phyloP scores from a whole-genome alignment of 805 yeast species.

The Zygoascus bituminiphila region DNA sequence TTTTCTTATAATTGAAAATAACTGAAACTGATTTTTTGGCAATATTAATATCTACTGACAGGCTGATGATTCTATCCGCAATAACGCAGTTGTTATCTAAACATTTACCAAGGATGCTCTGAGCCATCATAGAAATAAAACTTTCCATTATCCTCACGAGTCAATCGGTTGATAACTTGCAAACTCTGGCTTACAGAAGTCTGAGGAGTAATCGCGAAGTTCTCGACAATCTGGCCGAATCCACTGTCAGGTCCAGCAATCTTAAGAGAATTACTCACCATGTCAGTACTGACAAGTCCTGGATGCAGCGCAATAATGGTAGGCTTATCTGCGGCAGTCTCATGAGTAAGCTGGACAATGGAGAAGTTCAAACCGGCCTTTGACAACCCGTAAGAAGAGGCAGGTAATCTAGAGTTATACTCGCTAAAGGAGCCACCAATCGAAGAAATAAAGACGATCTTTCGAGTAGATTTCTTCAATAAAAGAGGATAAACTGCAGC shows the following conservation, averaged over 20 bases:
- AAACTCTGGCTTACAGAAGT: no score
- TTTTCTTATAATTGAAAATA: no score
- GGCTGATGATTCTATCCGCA: no score
- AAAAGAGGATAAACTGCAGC: conserved; percentile 22
- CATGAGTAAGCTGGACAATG: conserved; percentile 25
- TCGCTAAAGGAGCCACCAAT: conserved; percentile 22
- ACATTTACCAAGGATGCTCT: conserved; percentile 9
- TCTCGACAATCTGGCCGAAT: no score
- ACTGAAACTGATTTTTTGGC: no score
- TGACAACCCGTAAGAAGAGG: conserved; percentile 28
- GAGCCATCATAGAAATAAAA: conserved; percentile 12
- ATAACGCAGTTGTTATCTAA: no score
- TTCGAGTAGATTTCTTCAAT: conserved; percentile 18
- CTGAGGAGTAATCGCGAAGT: no score
- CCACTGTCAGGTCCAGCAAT: no score
- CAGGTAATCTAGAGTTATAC: neutral
- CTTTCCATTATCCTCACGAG: conserved; percentile 23
- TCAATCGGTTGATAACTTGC: conserved; percentile 17
- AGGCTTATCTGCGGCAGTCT: conserved; percentile 24
- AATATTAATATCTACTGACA: no score
- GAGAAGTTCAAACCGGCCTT: conserved; percentile 34
- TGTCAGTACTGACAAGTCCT: conserved; percentile 34
- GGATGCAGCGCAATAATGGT: conserved; percentile 33
- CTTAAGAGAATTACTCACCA: no score
- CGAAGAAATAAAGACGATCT: conserved; percentile 27